phyloP scores from a whole-genome alignment of 148 eudicot species.

The Amaranthus palmeri region DNA sequence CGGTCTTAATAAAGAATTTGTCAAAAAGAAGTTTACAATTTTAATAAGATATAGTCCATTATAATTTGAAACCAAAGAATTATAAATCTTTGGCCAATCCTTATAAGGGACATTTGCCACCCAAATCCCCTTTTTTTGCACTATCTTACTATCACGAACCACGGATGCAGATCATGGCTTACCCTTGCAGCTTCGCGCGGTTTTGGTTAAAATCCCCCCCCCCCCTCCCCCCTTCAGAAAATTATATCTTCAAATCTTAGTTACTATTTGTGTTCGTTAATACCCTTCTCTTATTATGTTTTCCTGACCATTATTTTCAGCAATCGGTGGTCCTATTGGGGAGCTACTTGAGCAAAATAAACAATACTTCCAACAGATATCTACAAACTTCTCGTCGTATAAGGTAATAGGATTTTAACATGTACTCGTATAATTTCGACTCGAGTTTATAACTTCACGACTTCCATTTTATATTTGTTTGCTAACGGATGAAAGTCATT shows the following conservation, averaged over 20 bases:
- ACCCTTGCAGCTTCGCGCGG: no score
- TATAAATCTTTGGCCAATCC: no score
- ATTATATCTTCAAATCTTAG: not conserved
- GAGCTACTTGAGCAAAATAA: constrained; percentile 88
- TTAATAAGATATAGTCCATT: no score
- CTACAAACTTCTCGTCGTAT: constrained; percentile 60
- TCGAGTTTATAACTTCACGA: not conserved
- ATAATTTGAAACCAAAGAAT: no score
- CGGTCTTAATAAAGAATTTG: no score
- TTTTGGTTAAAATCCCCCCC: no score
- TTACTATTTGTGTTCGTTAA: not conserved
- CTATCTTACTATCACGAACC: no score
- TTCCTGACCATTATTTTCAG: constrained; percentile 43
- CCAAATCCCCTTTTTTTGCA: no score
- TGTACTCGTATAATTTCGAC: not conserved
- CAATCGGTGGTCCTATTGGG: constrained; percentile 79
- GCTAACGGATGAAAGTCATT: not conserved
- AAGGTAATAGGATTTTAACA: constrained; percentile 41
- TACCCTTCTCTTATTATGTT: not conserved
- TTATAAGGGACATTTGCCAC: no score
- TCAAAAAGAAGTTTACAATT: no score
- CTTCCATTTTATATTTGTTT: not conserved
- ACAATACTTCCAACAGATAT: constrained; percentile 71
- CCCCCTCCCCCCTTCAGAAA: no score
- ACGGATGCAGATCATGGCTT: no score